Evolutionary conservation across 1,284 basidiomycete genomes (phyloP).

Genomic region (Butyriboletus appendiculatus): DNA sequence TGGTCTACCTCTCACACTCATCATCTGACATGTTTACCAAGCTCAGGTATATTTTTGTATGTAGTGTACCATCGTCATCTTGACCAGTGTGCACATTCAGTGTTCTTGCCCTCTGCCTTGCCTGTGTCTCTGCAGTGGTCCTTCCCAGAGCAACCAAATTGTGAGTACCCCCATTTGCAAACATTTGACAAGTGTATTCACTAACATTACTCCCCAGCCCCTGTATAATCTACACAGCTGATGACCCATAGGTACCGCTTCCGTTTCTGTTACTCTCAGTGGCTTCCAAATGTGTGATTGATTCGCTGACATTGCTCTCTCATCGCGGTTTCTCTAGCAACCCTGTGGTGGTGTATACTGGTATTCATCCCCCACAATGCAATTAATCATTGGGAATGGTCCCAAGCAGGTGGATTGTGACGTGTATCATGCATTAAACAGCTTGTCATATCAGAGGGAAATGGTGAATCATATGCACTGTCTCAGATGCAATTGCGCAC

Average conservation of each 20-base stretch:
- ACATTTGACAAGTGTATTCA: background rate
- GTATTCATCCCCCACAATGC: too few species aligned
- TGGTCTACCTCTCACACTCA: background rate
- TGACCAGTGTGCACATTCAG: background rate
- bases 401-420: too few species aligned
- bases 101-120: background rate
- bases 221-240: background rate
- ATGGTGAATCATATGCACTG: too few species aligned
- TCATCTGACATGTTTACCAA: background rate
- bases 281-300: background rate
- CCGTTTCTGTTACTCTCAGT: background rate
- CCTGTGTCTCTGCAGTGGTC: background rate
- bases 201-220: background rate
- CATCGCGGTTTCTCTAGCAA: background rate
- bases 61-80: background rate
- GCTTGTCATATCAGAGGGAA: too few species aligned
- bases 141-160: accelerated
- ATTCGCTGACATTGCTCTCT: background rate
- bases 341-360: accelerated
- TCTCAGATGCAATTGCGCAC: too few species aligned
- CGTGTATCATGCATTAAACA: too few species aligned
- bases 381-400: too few species aligned
- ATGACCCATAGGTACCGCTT: background rate
- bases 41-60: background rate
- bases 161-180: background rate